Evolutionary conservation across 768 basidiomycete genomes (phyloP).

Genomic region (Lepiota venenata): DNA sequence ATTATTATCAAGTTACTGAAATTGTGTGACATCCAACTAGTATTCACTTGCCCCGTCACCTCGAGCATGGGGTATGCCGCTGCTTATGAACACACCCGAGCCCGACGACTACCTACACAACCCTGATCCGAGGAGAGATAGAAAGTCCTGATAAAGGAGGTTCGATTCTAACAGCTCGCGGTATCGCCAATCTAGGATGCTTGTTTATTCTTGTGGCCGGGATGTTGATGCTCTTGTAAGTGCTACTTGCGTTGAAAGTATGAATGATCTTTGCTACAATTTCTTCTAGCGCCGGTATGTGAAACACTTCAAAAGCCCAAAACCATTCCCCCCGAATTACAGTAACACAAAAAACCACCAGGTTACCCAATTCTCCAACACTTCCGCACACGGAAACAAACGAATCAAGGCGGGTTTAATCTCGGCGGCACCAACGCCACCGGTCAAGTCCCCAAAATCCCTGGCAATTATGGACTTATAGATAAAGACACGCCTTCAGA

Average conservation of each 20-base stretch:
- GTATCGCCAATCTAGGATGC: conserved; percentile 66
- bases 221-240: conserved; percentile 55
- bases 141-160: conserved; percentile 54
- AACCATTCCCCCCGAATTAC: not conserved
- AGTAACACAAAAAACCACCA: conserved; percentile 9
- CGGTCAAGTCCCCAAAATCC: conserved; percentile 59
- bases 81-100: conserved; percentile 44
- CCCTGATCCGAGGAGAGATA: conserved; percentile 54
- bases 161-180: conserved; percentile 56
- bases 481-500: conserved; percentile 68
- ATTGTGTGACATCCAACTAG: conserved; percentile 17
- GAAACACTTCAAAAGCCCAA: not conserved
- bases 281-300: conserved; percentile 34
- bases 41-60: conserved; percentile 42
- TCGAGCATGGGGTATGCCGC: conserved; percentile 43
- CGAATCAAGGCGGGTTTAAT: conserved; percentile 56
- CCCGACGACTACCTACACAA: conserved; percentile 64
- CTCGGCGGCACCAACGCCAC: conserved; percentile 70
- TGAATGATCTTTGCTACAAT: conserved; percentile 3
- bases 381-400: conserved; percentile 36
- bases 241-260: conserved; percentile 16
- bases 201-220: conserved; percentile 50
- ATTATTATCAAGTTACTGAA: not conserved
- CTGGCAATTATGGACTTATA: conserved; percentile 60
- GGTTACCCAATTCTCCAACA: conserved; percentile 51